Evolutionary conservation across 768 basidiomycete genomes (phyloP).

Genomic region (Mycena capillaripes): DNA sequence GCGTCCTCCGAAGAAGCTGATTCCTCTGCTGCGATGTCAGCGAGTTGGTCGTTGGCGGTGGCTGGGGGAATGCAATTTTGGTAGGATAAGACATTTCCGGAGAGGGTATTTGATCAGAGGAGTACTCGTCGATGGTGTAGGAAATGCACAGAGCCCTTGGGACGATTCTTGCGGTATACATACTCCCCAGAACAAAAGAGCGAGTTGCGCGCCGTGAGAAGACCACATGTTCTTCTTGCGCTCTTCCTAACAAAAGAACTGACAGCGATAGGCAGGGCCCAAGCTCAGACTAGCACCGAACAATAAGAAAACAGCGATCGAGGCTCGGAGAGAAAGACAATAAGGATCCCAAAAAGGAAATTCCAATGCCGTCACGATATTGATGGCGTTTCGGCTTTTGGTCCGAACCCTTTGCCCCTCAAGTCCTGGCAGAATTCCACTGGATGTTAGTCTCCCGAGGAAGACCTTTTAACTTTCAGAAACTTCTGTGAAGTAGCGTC

Average conservation of each 20-base stretch:
- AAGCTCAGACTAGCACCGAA: not conserved
- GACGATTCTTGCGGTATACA: conserved; percentile 2
- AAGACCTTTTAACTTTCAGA: not conserved
- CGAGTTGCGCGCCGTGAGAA: not conserved
- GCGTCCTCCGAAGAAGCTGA: conserved; percentile 68
- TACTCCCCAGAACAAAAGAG: conserved; percentile 32
- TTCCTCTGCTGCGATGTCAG: conserved; percentile 65
- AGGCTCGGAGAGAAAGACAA: not conserved
- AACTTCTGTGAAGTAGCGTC: too few relatives aligned
- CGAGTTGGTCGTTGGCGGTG: conserved; percentile 72
- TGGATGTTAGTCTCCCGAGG: too few relatives aligned
- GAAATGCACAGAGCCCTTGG: conserved; percentile 8
- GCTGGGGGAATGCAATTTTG: conserved; percentile 59
- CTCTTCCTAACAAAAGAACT: conserved; percentile 23
- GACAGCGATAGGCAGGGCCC: not conserved
- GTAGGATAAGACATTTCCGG: conserved; percentile 37
- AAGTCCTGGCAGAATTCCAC: too few relatives aligned
- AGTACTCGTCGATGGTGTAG: not conserved
- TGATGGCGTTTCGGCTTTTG: too few relatives aligned
- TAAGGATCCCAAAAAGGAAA: conserved; percentile 13
- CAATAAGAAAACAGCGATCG: not conserved
- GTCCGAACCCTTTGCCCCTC: too few relatives aligned
- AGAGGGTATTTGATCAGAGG: not conserved
- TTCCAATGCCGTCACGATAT: not conserved
- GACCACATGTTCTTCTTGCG: not conserved